These are phyloP conservation scores for Colletotrichum filicis DNA, from an alignment of 2,329 filamentous ascomycete genomes.

Conservation along the genomic window DNA sequence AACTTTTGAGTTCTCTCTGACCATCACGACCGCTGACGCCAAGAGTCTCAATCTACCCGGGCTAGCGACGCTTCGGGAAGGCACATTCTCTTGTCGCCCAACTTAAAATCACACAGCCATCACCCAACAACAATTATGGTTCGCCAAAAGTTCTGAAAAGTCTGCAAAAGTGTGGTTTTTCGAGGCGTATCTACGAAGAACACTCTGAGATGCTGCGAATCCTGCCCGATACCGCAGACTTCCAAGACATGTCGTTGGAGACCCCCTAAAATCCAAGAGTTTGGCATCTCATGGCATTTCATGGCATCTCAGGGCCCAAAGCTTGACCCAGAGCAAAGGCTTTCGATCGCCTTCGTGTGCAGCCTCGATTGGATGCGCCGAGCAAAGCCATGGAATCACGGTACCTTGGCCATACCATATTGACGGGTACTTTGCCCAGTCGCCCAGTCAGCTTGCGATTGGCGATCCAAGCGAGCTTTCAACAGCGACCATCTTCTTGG, in stretches of 20 bases:
- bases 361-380: constrained; percentile 18
- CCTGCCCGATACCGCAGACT: background rate
- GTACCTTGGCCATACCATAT: constrained; percentile 24
- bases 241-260: constrained; percentile 23
- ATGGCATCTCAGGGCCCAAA: constrained; percentile 16
- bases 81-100: background rate
- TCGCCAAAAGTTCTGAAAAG: background rate
- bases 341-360: constrained; percentile 5
- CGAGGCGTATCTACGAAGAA: background rate
- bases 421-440: constrained; percentile 5
- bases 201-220: background rate
- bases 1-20: background rate
- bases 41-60: constrained; percentile 13
- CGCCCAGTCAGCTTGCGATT: constrained; percentile 18
- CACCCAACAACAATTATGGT: background rate
- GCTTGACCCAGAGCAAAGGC: constrained; percentile 27
- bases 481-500: background rate
- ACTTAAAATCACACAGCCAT: background rate
- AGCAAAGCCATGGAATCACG: constrained; percentile 20
- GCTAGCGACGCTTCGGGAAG: constrained; percentile 14
- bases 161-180: background rate
- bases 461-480: constrained; percentile 26
- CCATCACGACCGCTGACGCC: constrained; percentile 22
- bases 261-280: constrained; percentile 4
- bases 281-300: constrained; percentile 14